These are phyloP conservation scores for Eremomyces bilateralis DNA, from an alignment of 495 filamentous ascomycete genomes.

Conservation along the genomic window DNA sequence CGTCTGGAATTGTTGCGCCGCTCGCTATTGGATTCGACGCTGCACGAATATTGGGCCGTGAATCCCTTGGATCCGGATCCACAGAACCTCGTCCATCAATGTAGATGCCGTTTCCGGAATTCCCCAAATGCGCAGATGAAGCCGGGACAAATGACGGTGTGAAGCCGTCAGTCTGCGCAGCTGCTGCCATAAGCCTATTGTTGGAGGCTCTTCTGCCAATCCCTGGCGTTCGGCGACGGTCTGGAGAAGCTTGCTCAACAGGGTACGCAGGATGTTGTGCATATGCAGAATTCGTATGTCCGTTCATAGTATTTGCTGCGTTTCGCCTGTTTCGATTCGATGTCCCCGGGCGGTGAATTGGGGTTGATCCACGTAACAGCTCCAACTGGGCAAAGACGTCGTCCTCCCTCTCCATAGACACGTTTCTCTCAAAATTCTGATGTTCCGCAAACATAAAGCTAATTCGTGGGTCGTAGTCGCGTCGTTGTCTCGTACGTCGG, in stretches of 20 bases:
- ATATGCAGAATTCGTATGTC: conserved; percentile 5
- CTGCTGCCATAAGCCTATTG: background rate
- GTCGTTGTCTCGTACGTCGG: conserved; percentile 4
- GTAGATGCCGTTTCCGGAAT: background rate
- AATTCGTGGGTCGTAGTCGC: conserved; percentile 15
- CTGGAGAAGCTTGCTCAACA: background rate
- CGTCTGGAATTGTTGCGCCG: conserved; percentile 6
- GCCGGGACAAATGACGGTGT: too few species aligned
- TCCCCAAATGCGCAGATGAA: too few species aligned
- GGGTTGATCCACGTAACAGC: conserved; percentile 11
- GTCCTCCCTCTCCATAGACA: background rate
- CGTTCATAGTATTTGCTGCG: conserved; percentile 7
- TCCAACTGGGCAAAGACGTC: conserved; percentile 9
- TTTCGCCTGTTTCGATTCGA: conserved; percentile 10
- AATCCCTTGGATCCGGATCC: background rate
- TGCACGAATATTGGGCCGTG: too few species aligned
- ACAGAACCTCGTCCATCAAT: conserved; percentile 2
- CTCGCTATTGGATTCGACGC: too few species aligned
- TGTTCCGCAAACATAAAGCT: conserved; percentile 16
- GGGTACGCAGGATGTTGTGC: conserved; percentile 3
- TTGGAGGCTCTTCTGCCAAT: background rate
- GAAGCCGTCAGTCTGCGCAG: background rate
- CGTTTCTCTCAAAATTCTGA: conserved; percentile 8
- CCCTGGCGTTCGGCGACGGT: background rate
- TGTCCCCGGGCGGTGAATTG: conserved; percentile 13